Base-by-base conservation (phyloP, 129 eudicot genomes). In the Escallonia rubra region DNA sequence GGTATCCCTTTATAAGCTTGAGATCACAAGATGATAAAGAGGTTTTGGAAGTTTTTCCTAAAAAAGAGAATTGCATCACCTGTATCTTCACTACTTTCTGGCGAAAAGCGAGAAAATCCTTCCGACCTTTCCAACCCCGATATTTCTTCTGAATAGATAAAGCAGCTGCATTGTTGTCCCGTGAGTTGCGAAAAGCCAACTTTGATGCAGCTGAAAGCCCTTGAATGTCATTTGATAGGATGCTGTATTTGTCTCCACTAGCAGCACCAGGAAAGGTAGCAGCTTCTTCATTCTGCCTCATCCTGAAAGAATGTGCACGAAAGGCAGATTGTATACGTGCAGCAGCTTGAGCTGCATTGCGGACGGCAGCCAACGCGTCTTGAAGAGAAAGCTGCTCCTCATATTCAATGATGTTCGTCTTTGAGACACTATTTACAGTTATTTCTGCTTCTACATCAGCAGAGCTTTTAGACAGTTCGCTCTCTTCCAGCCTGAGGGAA, bases 31-130 rank as follows among this genome's bases (percentile, higher is more conserved):
- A 10, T 10, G 41, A 14, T 3, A 14, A 45, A 6, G 4, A 48
- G 56, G 7, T 48, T 46, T 64, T 23, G 34, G 34, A 23, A 23
- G 34, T 23, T 23, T 23, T 23, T 23, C 0, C 34, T 23, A 23
- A 1, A 23, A 23, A 23, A 23, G 34, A 23, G 34, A 23, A 23
- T 23, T 23, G 34, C 34, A 54, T 59, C 14, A 91, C 97, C 97
- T 91, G 97, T 76, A 91, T 91, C 83, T 82, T 91, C 70, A 94
- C 99, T 42, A 94, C 99, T 87, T 94, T 94, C 73, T 83, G 89
- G 69, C 99, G 95, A 41, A 89, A 70, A 10, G 93, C 63, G 68
- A 86, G 90, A 72, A 94, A 94, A 76, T 89, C 85, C 70, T 83
- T 94, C 23, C 97, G 82, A 44, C 94, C 85, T 79, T 84, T 94